Conservation (phyloP, 148 eudicot species). For the Diospyros kaki region DNA sequence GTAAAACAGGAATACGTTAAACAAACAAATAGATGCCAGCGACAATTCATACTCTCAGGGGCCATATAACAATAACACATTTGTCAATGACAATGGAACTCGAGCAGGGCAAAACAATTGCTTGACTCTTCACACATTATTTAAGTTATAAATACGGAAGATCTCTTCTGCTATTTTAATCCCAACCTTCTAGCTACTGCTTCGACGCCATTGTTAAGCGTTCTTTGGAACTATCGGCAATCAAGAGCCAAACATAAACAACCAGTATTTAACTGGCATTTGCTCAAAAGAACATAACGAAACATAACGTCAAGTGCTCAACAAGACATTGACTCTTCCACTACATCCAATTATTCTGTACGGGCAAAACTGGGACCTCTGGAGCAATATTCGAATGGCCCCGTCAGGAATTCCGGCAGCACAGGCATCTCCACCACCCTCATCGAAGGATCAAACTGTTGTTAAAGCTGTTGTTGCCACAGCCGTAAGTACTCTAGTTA, state of each 20-base stretch:
- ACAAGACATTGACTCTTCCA: background rate
- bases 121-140: background rate
- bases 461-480: constrained; percentile 24
- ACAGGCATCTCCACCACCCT: background rate
- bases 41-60: background rate
- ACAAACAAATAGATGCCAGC: too few species aligned
- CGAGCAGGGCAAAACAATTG: background rate
- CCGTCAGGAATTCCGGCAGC: constrained; percentile 5
- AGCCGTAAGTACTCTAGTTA: constrained; percentile 20
- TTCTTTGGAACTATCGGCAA: constrained; percentile 22
- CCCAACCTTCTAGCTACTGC: background rate
- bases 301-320: background rate
- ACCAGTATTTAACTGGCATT: constrained; percentile 5
- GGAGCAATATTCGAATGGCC: background rate
- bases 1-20: too few species aligned
- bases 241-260: constrained; percentile 7
- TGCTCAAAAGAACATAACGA: background rate
- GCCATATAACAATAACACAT: background rate
- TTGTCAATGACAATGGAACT: constrained; percentile 7
- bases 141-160: background rate
- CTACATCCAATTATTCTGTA: background rate
- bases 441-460: constrained; percentile 6
- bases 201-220: constrained; percentile 15
- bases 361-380: constrained; percentile 10
- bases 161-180: background rate